These are phyloP conservation scores for Trichoderma virens DNA, from an alignment of 495 filamentous ascomycete species.

Conservation along the genomic window DNA sequence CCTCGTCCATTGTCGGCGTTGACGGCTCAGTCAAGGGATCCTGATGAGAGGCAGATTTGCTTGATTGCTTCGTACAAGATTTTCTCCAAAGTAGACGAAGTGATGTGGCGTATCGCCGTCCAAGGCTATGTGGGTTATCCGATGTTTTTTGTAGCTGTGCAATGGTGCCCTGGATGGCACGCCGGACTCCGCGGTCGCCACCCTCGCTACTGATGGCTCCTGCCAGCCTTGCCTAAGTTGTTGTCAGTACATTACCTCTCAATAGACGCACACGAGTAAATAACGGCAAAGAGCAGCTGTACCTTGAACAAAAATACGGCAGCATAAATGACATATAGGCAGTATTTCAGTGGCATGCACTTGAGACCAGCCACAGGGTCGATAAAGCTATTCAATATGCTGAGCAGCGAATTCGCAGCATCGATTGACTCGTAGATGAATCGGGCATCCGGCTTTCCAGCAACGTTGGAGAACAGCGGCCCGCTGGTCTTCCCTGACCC, in stretches of 20 bases:
- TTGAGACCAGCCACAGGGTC: slow-evolving; percentile 48
- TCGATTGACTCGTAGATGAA: slow-evolving; percentile 59
- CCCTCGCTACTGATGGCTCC: slow-evolving; percentile 3
- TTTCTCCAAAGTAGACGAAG: slow-evolving; percentile 9
- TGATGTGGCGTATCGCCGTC: not conserved
- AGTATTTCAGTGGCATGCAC: slow-evolving; percentile 54
- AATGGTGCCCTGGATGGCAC: slow-evolving; percentile 10
- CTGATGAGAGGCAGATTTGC: not conserved
- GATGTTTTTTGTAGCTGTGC: slow-evolving; percentile 7
- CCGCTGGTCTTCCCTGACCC: slow-evolving; percentile 23
- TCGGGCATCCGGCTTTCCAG: slow-evolving; percentile 50
- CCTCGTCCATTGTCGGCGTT: not conserved
- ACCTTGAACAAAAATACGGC: slow-evolving; percentile 1
- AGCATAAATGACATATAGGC: slow-evolving; percentile 40
- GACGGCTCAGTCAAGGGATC: not conserved
- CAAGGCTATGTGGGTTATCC: slow-evolving; percentile 6
- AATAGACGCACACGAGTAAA: not conserved
- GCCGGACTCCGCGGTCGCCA: slow-evolving; percentile 1
- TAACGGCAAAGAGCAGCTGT: slow-evolving; percentile 1
- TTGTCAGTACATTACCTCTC: not conserved
- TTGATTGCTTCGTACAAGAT: not conserved
- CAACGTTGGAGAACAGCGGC: slow-evolving; percentile 44
- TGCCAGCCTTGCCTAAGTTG: not conserved
- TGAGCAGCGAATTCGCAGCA: slow-evolving; percentile 52
- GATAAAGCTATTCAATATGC: slow-evolving; percentile 46